Evolutionary conservation across 2,329 filamentous ascomycete species (phyloP).

Genomic region (Colletotrichum coccodes): DNA sequence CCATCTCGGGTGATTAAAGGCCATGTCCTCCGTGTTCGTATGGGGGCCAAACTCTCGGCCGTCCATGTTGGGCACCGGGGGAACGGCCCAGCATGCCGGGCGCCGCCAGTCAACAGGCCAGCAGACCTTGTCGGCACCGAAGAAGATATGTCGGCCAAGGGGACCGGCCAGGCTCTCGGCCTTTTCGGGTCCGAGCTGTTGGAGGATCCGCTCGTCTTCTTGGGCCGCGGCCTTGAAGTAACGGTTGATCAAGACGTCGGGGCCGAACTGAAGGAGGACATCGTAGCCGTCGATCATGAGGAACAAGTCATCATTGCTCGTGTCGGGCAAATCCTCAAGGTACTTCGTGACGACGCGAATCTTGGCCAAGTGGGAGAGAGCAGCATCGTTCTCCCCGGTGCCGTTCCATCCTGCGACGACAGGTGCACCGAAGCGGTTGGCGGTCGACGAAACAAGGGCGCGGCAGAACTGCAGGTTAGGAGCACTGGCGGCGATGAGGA

Average conservation of each 20-base stretch:
- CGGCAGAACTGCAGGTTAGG: conserved; percentile 50
- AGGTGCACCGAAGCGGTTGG: conserved; percentile 49
- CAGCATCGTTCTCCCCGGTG: conserved; percentile 45
- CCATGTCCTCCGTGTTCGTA: conserved; percentile 43
- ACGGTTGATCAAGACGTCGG: conserved; percentile 69
- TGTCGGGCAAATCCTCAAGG: conserved; percentile 39
- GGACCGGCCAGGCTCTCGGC: conserved; percentile 42
- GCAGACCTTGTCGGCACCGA: conserved; percentile 57
- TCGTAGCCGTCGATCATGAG: conserved; percentile 73
- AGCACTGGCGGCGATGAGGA: conserved; percentile 48
- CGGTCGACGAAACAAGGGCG: conserved; percentile 48
- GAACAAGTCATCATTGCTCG: conserved; percentile 66
- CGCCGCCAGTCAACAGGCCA: conserved; percentile 48
- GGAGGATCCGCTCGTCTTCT: conserved; percentile 61
- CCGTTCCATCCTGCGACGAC: conserved; percentile 51
- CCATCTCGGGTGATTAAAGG: conserved; percentile 48
- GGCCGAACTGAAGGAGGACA: conserved; percentile 72
- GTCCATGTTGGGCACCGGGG: conserved; percentile 45
- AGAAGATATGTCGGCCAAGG: conserved; percentile 52
- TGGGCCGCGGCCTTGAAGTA: conserved; percentile 66
- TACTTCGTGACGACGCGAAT: conserved; percentile 49
- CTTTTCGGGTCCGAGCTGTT: conserved; percentile 56
- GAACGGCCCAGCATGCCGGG: conserved; percentile 52
- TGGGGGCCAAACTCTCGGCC: conserved; percentile 47
- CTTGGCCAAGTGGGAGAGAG: conserved; percentile 50